Percentiles rank a stretch among this genome's conserved stretches.
Evolutionary conservation across 306 rosid species (phyloP).

Genomic region (Dalbergia cultrata): DNA sequence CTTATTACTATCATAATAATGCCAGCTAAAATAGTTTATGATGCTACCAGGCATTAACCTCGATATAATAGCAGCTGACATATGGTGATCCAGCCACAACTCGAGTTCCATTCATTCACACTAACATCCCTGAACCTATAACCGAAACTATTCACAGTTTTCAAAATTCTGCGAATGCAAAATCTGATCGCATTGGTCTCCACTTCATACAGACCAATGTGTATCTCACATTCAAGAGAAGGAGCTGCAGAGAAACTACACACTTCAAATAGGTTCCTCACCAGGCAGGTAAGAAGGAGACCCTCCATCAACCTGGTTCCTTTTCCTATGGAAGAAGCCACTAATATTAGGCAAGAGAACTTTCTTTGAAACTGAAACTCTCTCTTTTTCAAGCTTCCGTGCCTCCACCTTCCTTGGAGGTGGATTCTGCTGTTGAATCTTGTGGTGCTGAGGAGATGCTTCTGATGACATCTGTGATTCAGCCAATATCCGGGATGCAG

Average conservation of each 20-base stretch:
- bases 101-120: constrained; percentile 62
- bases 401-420: constrained; percentile 47
- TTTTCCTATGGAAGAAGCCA: constrained; percentile 73
- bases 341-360: constrained; percentile 69
- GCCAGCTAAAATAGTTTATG: constrained; percentile 28
- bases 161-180: constrained; percentile 39
- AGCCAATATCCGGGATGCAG: constrained; percentile 73
- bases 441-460: constrained; percentile 66
- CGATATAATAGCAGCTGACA: constrained; percentile 23
- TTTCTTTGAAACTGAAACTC: constrained; percentile 67
- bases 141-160: constrained; percentile 52
- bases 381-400: constrained; percentile 65
- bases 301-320: constrained; percentile 79
- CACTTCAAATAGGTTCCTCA: constrained; percentile 60
- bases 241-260: constrained; percentile 39
- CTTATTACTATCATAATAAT: not conserved
- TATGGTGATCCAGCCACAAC: constrained; percentile 47
- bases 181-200: constrained; percentile 37
- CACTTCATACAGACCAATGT: constrained; percentile 53
- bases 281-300: constrained; percentile 86
- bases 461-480: constrained; percentile 62
- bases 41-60: constrained; percentile 32
- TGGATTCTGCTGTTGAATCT: constrained; percentile 59
- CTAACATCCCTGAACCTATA: constrained; percentile 37
- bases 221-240: constrained; percentile 46